Evolutionary conservation across 2,329 filamentous ascomycete species (phyloP).

Genomic region (Cordyceps cateniannulata): DNA sequence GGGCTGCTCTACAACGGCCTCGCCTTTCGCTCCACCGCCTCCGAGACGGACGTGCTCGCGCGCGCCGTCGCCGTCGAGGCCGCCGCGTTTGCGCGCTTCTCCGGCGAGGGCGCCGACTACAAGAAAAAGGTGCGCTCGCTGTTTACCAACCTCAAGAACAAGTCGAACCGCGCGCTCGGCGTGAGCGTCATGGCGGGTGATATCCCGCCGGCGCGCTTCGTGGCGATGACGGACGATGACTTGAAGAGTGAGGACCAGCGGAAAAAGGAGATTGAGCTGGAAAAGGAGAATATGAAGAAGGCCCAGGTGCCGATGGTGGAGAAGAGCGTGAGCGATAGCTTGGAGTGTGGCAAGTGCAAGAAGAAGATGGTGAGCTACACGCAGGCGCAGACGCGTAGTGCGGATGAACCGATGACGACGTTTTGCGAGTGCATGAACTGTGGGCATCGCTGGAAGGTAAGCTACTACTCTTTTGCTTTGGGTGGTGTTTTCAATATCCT

Average conservation of each 20-base stretch:
- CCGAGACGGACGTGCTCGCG: conserved; percentile 64
- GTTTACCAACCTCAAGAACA: conserved; percentile 92
- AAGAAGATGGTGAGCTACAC: conserved; percentile 93
- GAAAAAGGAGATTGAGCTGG: conserved; percentile 66
- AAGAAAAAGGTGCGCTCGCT: conserved; percentile 84
- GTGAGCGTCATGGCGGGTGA: conserved; percentile 68
- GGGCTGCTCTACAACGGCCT: conserved; percentile 92
- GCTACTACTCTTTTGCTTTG: conserved; percentile 19
- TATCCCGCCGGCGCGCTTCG: conserved; percentile 67
- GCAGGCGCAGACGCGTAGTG: conserved; percentile 90
- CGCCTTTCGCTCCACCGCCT: conserved; percentile 61
- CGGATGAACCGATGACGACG: conserved; percentile 87
- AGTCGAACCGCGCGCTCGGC: conserved; percentile 73
- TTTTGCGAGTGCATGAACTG: conserved; percentile 67
- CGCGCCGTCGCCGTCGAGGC: conserved; percentile 76
- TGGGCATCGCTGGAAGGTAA: conserved; percentile 66
- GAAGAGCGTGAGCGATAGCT: conserved; percentile 80
- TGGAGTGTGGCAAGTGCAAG: conserved; percentile 88
- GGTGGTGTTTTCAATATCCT: background rate
- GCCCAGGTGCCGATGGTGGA: conserved; percentile 90
- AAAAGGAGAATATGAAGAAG: conserved; percentile 94
- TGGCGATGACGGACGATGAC: conserved; percentile 82
- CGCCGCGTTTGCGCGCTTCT: conserved; percentile 64
- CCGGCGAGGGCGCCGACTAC: conserved; percentile 69
- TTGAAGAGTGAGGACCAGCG: conserved; percentile 81